Evolutionary conservation across 2,329 filamentous ascomycete genomes (phyloP), one percentile per base, ranked within the genome.

Genomic region (Atkinsonella hypoxylon): DNA sequence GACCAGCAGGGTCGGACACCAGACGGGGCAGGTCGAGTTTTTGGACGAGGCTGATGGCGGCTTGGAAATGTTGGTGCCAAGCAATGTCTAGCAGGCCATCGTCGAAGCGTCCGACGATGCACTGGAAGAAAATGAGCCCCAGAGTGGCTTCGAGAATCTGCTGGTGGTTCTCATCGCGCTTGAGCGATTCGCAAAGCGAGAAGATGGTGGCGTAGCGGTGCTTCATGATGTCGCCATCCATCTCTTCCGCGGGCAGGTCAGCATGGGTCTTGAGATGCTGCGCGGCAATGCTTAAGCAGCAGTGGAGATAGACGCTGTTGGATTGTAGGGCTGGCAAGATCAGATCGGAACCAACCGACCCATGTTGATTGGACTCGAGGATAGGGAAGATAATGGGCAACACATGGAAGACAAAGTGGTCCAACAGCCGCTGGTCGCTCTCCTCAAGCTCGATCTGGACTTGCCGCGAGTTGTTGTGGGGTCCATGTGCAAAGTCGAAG

Each of bases 61-160:
- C 90, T 66, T 94, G 86, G 72, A 97, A 96, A 72, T 98, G 93
- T 65, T 95, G 87, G 71, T 91, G 87, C 93, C 93, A 98, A 20
- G 90, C 83, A 59, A 97, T 95, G 64, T 97, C 90, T 15, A 88
- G 85, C 22, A 96, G 80, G 45, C 79, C 79, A 63, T 96, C 89
- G 59, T 93, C 85, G 36, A 85, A 82, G 60, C 87, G 81, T 49
- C 91, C 91, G 56, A 97, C 91, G 26, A 88, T 85, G 70, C 87
- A 93, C 64, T 95, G 89, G 73, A 96, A 94, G 72, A 95, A 93
- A 65, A 96, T 95, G 80, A 97, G 89, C 48, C 87, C 89, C 5
- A 97, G 77, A 0, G 90, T 89, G 1, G 91, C 89, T 68, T 97
- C 91, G 12, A 97, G 81, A 59, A 95, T 94, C 66, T 93, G 81